phyloP scores from a whole-genome alignment of 1,139 yeast species.

The Scheffersomyces segobiensis region DNA sequence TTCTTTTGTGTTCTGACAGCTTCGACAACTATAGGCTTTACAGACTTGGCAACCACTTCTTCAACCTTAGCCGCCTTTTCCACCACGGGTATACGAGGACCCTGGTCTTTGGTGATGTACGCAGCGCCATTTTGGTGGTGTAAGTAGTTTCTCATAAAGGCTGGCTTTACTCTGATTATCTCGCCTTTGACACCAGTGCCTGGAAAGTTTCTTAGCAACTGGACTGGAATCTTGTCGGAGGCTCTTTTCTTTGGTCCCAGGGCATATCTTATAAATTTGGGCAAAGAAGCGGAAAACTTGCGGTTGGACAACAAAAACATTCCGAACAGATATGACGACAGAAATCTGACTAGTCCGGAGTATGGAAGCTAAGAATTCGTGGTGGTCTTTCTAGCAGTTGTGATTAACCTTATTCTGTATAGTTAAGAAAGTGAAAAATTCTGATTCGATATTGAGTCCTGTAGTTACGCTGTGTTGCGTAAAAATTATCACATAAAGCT shows the following conservation, averaged over 20 bases:
- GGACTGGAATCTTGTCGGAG: constrained; percentile 59
- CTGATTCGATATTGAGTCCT: constrained; percentile 1
- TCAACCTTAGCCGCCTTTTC: constrained; percentile 21
- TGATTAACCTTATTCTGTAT: background rate
- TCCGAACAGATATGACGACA: background rate
- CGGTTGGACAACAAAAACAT: constrained; percentile 7
- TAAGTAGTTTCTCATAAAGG: constrained; percentile 77
- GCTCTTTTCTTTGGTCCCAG: constrained; percentile 12
- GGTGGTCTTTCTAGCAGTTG: background rate
- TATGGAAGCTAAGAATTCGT: background rate
- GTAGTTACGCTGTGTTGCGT: background rate
- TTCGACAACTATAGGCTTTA: constrained; percentile 4
- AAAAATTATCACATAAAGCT: background rate
- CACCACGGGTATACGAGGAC: constrained; percentile 65
- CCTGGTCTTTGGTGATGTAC: constrained; percentile 54
- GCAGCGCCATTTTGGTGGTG: constrained; percentile 74
- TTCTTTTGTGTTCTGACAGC: constrained; percentile 5
- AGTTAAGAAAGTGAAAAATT: background rate
- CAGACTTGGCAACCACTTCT: constrained; percentile 8
- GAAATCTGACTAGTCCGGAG: background rate
- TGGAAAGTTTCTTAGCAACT: constrained; percentile 66
- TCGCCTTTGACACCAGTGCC: constrained; percentile 68
- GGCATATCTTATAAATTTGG: constrained; percentile 12
- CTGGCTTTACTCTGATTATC: constrained; percentile 74
- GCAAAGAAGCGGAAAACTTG: constrained; percentile 7